These are phyloP conservation scores for Mycena albidolilacea DNA, from an alignment of 768 basidiomycete genomes.

Conservation along the genomic window DNA sequence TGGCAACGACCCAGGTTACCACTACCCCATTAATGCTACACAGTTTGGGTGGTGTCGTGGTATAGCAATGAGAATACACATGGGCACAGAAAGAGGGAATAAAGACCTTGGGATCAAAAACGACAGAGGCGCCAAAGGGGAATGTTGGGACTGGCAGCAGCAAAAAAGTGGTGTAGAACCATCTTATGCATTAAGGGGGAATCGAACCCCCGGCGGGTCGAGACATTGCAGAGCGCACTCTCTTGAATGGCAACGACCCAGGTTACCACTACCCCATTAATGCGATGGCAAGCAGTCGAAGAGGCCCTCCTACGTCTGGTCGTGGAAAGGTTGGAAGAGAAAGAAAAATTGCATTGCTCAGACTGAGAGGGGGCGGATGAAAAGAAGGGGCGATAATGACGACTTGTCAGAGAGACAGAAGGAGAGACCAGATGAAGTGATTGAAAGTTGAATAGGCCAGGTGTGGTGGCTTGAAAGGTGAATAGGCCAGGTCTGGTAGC, in stretches of 20 bases:
- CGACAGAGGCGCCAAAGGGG: neutral
- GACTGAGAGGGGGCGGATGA: too few relatives aligned
- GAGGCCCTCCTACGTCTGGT: neutral
- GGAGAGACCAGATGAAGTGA: too few relatives aligned
- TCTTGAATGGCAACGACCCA: neutral
- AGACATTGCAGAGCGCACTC: too few relatives aligned
- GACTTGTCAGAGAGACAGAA: too few relatives aligned
- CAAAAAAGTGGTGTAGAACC: neutral
- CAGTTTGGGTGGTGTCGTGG: neutral
- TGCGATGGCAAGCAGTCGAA: slow-evolving; percentile 40
- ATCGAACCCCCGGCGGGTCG: neutral
- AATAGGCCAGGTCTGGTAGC: too few relatives aligned
- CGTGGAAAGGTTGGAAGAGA: neutral
- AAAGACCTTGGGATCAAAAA: neutral
- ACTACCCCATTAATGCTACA: slow-evolving; percentile 61
- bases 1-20: slow-evolving; percentile 79
- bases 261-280: slow-evolving; percentile 56
- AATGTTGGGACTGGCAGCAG: neutral
- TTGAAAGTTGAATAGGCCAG: too few relatives aligned
- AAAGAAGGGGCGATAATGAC: too few relatives aligned
- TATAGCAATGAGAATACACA: neutral
- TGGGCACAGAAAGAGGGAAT: neutral
- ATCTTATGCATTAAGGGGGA: neutral
- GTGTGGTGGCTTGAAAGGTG: too few relatives aligned
- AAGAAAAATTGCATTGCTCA: neutral